These are phyloP conservation scores for Zymoseptoria ardabiliae DNA, from an alignment of 2,329 filamentous ascomycete species.

Conservation along the genomic window DNA sequence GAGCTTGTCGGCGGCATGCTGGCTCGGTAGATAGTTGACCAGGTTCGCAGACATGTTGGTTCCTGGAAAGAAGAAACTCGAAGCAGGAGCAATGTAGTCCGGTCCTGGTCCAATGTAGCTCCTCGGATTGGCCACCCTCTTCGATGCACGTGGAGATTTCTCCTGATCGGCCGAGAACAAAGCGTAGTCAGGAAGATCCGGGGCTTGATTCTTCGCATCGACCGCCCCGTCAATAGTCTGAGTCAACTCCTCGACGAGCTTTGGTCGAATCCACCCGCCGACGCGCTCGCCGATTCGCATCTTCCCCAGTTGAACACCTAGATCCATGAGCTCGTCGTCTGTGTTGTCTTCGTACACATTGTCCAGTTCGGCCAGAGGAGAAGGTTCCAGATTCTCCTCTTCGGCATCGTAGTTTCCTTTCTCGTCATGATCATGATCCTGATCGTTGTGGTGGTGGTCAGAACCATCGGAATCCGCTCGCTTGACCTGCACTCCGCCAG, in stretches of 20 bases:
- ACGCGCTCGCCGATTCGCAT: slow-evolving; percentile 68
- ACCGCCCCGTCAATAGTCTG: slow-evolving; percentile 22
- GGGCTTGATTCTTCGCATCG: slow-evolving; percentile 16
- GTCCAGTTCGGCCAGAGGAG: slow-evolving; percentile 56
- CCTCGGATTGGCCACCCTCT: slow-evolving; percentile 24
- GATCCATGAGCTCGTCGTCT: slow-evolving; percentile 62
- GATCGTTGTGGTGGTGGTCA: not conserved
- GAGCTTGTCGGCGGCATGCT: slow-evolving; percentile 52
- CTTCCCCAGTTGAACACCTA: slow-evolving; percentile 63
- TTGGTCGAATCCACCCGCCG: slow-evolving; percentile 63
- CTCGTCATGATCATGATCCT: slow-evolving; percentile 44
- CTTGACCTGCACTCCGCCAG: slow-evolving; percentile 19
- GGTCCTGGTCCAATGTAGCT: slow-evolving; percentile 56
- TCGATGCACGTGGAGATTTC: not conserved
- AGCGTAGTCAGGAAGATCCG: slow-evolving; percentile 6
- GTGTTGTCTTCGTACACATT: slow-evolving; percentile 59
- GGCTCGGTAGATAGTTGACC: slow-evolving; percentile 54
- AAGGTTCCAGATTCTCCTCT: slow-evolving; percentile 53
- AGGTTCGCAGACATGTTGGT: slow-evolving; percentile 44
- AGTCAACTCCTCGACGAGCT: slow-evolving; percentile 60
- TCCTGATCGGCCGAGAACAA: not conserved
- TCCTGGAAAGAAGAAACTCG: slow-evolving; percentile 58
- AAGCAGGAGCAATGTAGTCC: slow-evolving; percentile 61
- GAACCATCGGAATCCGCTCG: not conserved
- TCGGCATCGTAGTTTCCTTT: slow-evolving; percentile 47